phyloP scores from a whole-genome alignment of 106 monocot species.

The Gastrodia elata region DNA sequence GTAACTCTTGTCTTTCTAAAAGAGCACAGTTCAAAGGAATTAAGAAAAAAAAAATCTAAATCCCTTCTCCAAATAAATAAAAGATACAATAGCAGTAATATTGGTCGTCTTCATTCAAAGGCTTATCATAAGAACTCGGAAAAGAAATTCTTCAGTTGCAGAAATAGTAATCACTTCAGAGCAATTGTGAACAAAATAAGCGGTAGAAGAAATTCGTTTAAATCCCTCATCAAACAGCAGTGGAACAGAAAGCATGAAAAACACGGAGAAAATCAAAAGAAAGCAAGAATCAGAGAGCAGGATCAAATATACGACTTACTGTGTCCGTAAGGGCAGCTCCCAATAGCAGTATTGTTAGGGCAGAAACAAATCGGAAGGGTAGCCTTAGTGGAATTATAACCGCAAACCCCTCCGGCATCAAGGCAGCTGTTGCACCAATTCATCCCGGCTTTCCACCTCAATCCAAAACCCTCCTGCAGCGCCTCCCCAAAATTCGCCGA shows the following conservation, averaged over 20 bases:
- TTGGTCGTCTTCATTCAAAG: not conserved
- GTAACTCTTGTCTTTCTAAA: too few relatives aligned
- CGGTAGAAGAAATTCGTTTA: not conserved
- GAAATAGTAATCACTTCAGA: not conserved
- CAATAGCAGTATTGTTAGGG: not conserved
- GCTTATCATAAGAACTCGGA: not conserved
- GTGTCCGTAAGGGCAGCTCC: not conserved
- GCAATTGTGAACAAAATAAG: not conserved
- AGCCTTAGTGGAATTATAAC: not conserved
- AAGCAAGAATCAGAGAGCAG: not conserved
- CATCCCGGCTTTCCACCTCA: constrained; percentile 12
- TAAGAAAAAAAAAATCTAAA: too few relatives aligned
- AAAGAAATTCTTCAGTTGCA: not conserved
- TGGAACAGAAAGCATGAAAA: not conserved
- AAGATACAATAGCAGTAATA: not conserved
- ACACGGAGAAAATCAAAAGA: too few relatives aligned
- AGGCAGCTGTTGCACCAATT: constrained; percentile 21
- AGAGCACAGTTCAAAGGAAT: too few relatives aligned
- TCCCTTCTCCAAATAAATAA: not conserved
- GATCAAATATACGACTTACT: not conserved
- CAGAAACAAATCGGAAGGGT: constrained; percentile 13
- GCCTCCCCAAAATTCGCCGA: not conserved
- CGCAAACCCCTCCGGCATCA: constrained; percentile 21
- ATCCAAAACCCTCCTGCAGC: constrained; percentile 19
- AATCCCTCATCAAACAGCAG: not conserved